phyloP scores from a whole-genome alignment of 2,329 filamentous ascomycete species.

The Paracamarosporium sp. region DNA sequence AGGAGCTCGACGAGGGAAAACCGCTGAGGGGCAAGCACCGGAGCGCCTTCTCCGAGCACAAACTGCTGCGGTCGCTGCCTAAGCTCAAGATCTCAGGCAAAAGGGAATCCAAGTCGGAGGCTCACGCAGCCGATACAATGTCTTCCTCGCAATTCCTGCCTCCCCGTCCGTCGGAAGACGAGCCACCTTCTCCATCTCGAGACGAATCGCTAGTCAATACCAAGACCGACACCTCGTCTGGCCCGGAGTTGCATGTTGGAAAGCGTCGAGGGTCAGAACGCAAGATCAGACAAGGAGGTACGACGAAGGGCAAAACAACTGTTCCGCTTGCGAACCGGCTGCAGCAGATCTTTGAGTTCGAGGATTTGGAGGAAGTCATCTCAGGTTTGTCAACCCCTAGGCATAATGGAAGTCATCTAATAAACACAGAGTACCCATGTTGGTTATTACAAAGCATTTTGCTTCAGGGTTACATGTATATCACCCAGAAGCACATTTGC shows the following conservation, averaged over 20 bases:
- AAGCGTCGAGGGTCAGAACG: conserved; percentile 27
- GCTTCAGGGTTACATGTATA: conserved; percentile 94
- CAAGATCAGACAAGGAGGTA: conserved; percentile 35
- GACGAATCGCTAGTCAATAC: conserved; percentile 19
- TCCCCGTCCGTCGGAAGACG: conserved; percentile 31
- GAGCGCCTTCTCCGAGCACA: conserved; percentile 69
- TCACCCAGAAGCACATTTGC: conserved; percentile 90
- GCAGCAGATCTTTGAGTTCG: conserved; percentile 73
- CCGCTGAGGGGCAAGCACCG: conserved; percentile 54
- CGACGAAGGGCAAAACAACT: conserved; percentile 39
- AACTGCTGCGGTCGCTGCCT: conserved; percentile 70
- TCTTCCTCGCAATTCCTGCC: conserved; percentile 50
- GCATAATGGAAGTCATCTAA: conserved; percentile 14
- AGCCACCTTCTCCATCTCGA: conserved; percentile 8
- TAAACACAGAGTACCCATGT: conserved; percentile 79
- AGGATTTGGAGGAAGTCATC: conserved; percentile 81
- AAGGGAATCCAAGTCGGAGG: conserved; percentile 36
- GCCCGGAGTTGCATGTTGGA: conserved; percentile 30
- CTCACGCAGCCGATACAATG: conserved; percentile 58
- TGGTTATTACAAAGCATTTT: conserved; percentile 92
- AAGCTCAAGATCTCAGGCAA: conserved; percentile 55
- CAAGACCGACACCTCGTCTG: conserved; percentile 29
- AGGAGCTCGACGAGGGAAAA: conserved; percentile 23
- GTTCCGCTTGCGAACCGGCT: conserved; percentile 72
- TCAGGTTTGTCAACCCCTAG: conserved; percentile 61